Evolutionary conservation across 768 basidiomycete genomes (phyloP).

Genomic region (Serendipita vermifera): DNA sequence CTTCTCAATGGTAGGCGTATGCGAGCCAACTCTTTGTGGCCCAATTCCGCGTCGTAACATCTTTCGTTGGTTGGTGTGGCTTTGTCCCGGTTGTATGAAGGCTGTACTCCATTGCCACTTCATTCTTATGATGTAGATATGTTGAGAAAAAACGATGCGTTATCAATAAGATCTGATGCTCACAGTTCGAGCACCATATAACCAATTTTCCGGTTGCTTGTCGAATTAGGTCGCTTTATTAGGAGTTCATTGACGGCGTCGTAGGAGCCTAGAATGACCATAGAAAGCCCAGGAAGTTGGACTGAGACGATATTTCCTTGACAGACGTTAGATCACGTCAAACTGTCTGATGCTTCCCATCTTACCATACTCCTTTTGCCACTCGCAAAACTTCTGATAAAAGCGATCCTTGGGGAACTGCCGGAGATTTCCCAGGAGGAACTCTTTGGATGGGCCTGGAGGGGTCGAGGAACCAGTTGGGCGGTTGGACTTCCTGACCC

Average conservation of each 20-base stretch:
- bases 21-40: no score
- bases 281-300: constrained; percentile 14
- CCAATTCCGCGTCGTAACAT: neutral
- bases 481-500: neutral
- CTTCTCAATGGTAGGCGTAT: no score
- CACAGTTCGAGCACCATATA: constrained; percentile 10
- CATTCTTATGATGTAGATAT: neutral
- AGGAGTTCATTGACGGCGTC: constrained; percentile 14
- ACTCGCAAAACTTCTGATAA: constrained; percentile 8
- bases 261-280: constrained; percentile 16
- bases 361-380: constrained; percentile 12
- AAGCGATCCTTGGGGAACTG: constrained; percentile 15
- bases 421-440: constrained; percentile 18
- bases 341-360: neutral
- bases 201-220: constrained; percentile 13
- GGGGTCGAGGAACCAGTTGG: constrained; percentile 12
- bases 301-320: constrained; percentile 18
- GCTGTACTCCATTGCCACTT: neutral
- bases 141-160: neutral
- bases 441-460: constrained; percentile 18
- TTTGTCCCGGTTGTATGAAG: neutral
- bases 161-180: neutral
- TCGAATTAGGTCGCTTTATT: constrained; percentile 16
- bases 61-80: neutral
- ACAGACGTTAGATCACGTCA: neutral